These are phyloP conservation scores for Podila epicladia DNA, from an alignment of 192 early-diverging fungal genomes.

Conservation along the genomic window DNA sequence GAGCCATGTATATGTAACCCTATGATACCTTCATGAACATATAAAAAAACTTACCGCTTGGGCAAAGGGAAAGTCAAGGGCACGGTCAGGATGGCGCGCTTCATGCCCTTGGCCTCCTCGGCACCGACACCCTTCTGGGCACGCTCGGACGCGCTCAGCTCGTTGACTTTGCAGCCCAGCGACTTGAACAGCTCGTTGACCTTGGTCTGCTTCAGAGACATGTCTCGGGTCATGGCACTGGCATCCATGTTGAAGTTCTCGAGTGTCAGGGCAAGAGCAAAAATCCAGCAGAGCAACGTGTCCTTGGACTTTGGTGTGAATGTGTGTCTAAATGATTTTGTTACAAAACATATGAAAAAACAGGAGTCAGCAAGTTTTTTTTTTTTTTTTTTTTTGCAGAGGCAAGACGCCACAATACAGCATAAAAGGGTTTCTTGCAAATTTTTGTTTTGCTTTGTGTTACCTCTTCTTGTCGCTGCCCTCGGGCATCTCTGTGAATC, in stretches of 20 bases:
- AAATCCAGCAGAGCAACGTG: constrained; percentile 81
- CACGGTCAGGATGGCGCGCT: constrained; percentile 44
- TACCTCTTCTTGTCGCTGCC: constrained; percentile 53
- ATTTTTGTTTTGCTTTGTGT: neutral
- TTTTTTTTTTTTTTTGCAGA: too few species aligned
- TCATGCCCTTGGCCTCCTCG: constrained; percentile 22
- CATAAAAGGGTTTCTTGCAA: neutral
- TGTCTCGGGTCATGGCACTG: constrained; percentile 67
- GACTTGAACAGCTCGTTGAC: constrained; percentile 53
- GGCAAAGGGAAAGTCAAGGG: constrained; percentile 49
- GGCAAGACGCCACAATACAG: neutral
- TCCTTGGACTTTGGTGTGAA: constrained; percentile 74
- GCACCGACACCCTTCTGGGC: constrained; percentile 11
- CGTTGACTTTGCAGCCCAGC: constrained; percentile 58
- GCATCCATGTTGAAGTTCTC: constrained; percentile 78
- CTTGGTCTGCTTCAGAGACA: constrained; percentile 63
- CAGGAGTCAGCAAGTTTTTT: too few species aligned
- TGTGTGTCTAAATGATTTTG: constrained; percentile 20
- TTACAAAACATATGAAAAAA: too few species aligned
- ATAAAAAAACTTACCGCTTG: constrained; percentile 26
- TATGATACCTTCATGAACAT: too few species aligned
- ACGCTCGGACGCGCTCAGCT: constrained; percentile 41
- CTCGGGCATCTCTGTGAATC: constrained; percentile 69
- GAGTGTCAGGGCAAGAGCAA: constrained; percentile 74
- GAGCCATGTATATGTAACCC: neutral